Conservation (phyloP, 257 asterid genomes). For the Nemophila menziesii region DNA sequence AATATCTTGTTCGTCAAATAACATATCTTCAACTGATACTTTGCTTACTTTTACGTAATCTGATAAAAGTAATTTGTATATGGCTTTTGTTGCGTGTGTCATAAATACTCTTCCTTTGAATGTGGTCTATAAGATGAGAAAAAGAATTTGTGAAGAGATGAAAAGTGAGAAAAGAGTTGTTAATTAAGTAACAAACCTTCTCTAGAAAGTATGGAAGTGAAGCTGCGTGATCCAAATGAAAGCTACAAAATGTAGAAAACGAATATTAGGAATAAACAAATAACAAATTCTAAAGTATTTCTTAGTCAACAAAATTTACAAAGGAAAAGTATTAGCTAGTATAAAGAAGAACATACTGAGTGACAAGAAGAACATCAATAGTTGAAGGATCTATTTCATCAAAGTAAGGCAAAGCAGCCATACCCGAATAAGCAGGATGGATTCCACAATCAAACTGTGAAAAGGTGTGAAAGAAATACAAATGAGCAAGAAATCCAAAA, state of each 20-base stretch:
- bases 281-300: not conserved
- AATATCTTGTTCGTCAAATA: conserved; percentile 77
- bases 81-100: conserved; percentile 98
- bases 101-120: conserved; percentile 88
- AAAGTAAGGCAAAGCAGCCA: conserved; percentile 95
- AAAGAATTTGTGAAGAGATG: not conserved
- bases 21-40: conserved; percentile 94
- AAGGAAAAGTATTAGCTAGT: not conserved
- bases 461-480: not conserved
- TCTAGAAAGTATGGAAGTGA: conserved; percentile 95
- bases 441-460: conserved; percentile 92
- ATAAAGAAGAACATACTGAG: conserved; percentile 46
- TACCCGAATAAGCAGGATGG: conserved; percentile 92
- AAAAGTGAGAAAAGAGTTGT: conserved; percentile 8
- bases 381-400: conserved; percentile 87
- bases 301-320: not conserved
- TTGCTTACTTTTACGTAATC: conserved; percentile 98
- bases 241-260: conserved; percentile 36
- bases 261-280: not conserved
- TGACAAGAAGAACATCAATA: conserved; percentile 82
- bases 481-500: not conserved
- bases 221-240: conserved; percentile 99
- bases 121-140: conserved; percentile 47
- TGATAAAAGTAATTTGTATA: conserved; percentile 77
- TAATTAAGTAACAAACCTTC: conserved; percentile 42